Conservation (phyloP, 2,329 filamentous ascomycete species). For the Phaeophleospora eucalypticola region DNA sequence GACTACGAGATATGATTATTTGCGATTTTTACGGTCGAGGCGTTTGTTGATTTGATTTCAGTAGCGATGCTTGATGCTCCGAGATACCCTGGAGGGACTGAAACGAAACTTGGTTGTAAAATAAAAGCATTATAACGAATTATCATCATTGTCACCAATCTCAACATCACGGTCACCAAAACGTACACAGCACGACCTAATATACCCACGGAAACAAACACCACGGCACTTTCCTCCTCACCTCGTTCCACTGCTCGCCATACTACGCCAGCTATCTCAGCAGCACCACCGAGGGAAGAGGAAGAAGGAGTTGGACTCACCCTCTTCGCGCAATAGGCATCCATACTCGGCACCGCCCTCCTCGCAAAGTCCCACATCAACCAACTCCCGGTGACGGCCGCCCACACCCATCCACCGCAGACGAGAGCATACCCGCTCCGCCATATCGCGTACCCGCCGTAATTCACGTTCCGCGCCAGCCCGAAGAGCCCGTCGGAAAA, state of each 20-base stretch:
- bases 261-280: constrained; percentile 18
- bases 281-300: not conserved
- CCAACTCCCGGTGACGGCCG: constrained; percentile 11
- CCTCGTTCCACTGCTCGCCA: constrained; percentile 22
- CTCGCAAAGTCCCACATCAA: constrained; percentile 22
- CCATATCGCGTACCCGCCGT: constrained; percentile 28
- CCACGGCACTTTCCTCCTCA: constrained; percentile 24
- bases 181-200: too few relatives aligned
- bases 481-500: constrained; percentile 24
- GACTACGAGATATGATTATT: not conserved
- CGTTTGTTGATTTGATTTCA: too few relatives aligned
- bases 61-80: too few relatives aligned
- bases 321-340: constrained; percentile 25
- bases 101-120: too few relatives aligned
- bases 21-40: too few relatives aligned
- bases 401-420: constrained; percentile 23
- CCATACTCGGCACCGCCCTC: constrained; percentile 26
- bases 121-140: too few relatives aligned
- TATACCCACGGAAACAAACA: constrained; percentile 26
- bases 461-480: constrained; percentile 26
- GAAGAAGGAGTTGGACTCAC: constrained; percentile 10
- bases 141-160: too few relatives aligned
- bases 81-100: too few relatives aligned
- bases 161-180: too few relatives aligned
- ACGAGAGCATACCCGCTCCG: constrained; percentile 21